These are phyloP conservation scores for Flaveria bidentis DNA, from an alignment of 129 eudicot species.

Conservation along the genomic window DNA sequence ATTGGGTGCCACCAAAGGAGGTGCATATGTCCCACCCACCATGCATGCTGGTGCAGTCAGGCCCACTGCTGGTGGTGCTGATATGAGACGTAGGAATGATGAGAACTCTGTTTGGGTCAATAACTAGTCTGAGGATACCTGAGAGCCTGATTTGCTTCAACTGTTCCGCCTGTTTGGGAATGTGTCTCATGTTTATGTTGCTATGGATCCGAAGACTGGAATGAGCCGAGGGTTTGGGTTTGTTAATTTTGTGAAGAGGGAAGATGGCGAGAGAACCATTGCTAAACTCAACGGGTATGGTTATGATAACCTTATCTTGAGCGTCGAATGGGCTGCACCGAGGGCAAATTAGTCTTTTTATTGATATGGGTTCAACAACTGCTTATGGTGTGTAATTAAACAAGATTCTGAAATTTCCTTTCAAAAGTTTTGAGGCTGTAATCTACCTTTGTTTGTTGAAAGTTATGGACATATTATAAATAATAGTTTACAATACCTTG, in stretches of 20 bases:
- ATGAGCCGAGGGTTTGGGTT: slow-evolving; percentile 90
- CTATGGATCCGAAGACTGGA: slow-evolving; percentile 85
- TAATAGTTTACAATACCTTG: no score
- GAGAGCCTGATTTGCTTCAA: slow-evolving; percentile 81
- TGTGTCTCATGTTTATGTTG: slow-evolving; percentile 75
- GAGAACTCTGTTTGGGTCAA: slow-evolving; percentile 88
- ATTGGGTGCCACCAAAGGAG: slow-evolving; percentile 42
- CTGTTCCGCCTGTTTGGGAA: slow-evolving; percentile 75
- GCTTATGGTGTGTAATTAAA: no score
- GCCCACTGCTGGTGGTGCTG: slow-evolving; percentile 43
- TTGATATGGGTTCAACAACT: no score
- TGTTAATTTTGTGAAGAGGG: slow-evolving; percentile 77
- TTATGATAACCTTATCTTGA: slow-evolving; percentile 76
- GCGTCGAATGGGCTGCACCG: slow-evolving; percentile 89
- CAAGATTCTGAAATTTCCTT: no score
- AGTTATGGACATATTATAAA: no score
- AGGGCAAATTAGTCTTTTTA: slow-evolving; percentile 48
- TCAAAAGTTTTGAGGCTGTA: not conserved
- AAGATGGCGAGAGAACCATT: slow-evolving; percentile 82
- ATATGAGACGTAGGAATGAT: slow-evolving; percentile 82
- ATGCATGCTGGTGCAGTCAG: slow-evolving; percentile 69
- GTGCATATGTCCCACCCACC: slow-evolving; percentile 79
- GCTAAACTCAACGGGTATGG: slow-evolving; percentile 87
- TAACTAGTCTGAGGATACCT: slow-evolving; percentile 81
- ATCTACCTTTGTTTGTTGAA: no score